These are phyloP conservation scores for Helicocarpus griseus DNA, from an alignment of 2,329 filamentous ascomycete genomes.

Conservation along the genomic window DNA sequence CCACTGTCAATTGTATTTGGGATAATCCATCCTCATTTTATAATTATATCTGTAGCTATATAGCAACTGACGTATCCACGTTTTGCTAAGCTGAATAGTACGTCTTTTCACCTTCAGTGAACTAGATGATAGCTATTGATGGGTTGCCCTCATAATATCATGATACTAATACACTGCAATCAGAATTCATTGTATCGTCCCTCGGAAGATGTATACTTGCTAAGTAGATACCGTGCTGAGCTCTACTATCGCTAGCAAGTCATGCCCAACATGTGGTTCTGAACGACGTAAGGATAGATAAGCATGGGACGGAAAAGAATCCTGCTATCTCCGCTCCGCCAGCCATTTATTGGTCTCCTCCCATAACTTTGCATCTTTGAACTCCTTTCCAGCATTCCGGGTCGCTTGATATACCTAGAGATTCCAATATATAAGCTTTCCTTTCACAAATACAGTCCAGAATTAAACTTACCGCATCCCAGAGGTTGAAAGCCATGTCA, in stretches of 20 bases:
- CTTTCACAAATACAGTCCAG: background rate
- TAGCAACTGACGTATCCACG: background rate
- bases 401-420: slow-evolving; percentile 48
- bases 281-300: slow-evolving; percentile 1
- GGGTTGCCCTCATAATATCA: background rate
- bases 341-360: slow-evolving; percentile 54
- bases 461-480: slow-evolving; percentile 49
- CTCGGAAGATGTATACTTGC: background rate
- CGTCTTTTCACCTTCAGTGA: background rate
- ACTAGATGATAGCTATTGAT: background rate
- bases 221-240: background rate
- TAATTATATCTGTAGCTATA: background rate
- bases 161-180: background rate
- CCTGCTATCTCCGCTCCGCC: slow-evolving; percentile 24
- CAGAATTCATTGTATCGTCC: background rate
- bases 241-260: background rate
- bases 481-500: slow-evolving; percentile 51
- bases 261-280: slow-evolving; percentile 4
- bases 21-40: background rate
- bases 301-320: background rate
- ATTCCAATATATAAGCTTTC: slow-evolving; percentile 7
- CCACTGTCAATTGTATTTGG: background rate
- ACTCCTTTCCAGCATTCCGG: slow-evolving; percentile 43
- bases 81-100: background rate
- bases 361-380: slow-evolving; percentile 47